Conservation (phyloP, 352 stramenopile species). For the Globisporangium spinosum region DNA sequence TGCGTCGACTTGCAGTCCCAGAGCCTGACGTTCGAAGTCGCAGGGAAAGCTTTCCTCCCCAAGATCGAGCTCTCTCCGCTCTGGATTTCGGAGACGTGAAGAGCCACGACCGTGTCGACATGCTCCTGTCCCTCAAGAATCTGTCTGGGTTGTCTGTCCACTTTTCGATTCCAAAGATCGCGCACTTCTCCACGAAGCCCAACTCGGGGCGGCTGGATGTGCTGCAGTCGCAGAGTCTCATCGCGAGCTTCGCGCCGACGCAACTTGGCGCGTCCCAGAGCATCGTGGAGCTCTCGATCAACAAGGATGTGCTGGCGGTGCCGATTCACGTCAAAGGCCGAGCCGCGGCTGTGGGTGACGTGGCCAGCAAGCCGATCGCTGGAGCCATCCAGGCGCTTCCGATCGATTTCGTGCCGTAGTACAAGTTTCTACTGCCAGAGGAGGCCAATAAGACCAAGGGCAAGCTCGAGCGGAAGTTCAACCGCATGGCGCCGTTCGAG, state of each 20-base stretch:
- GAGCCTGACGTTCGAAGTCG: constrained; percentile 75
- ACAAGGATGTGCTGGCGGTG: constrained; percentile 43
- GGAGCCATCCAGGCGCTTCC: constrained; percentile 69
- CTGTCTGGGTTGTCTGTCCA: constrained; percentile 53
- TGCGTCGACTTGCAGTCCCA: constrained; percentile 63
- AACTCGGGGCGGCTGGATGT: constrained; percentile 68
- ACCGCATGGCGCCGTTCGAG: constrained; percentile 64
- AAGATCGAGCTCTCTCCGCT: constrained; percentile 39
- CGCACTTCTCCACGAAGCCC: constrained; percentile 80
- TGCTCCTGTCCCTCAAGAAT: constrained; percentile 85
- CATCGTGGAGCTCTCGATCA: constrained; percentile 41
- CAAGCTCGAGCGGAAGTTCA: constrained; percentile 41
- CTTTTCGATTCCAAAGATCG: constrained; percentile 60
- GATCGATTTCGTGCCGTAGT: constrained; percentile 82
- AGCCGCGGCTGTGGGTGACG: constrained; percentile 49
- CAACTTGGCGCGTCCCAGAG: constrained; percentile 80
- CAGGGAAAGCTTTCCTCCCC: constrained; percentile 53
- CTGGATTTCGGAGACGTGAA: constrained; percentile 86
- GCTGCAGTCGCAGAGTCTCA: constrained; percentile 83
- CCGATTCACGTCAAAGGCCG: constrained; percentile 63
- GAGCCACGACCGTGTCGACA: constrained; percentile 75
- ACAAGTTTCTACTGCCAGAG: constrained; percentile 87
- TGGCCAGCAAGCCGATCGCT: constrained; percentile 30
- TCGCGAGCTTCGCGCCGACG: constrained; percentile 86
- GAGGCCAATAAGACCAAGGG: constrained; percentile 63